phyloP scores from a whole-genome alignment of 306 rosid species.

The Lithocarpus polystachyus region DNA sequence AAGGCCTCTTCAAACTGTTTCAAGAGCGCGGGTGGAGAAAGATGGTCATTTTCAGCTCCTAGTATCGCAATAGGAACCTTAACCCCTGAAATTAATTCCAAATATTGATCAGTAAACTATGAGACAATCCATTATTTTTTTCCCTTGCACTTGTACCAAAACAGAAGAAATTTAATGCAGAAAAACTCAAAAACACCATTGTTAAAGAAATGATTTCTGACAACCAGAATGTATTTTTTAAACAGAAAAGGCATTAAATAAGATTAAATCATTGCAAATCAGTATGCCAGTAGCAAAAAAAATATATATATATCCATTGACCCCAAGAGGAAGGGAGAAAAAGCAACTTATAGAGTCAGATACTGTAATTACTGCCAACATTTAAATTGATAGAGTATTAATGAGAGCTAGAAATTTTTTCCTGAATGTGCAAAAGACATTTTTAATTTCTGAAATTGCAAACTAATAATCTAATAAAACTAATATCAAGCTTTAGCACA shows the following conservation, averaged over 20 bases:
- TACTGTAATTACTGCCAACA: background rate
- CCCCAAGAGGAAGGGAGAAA: background rate
- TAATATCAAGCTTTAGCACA: background rate
- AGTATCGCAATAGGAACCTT: constrained; percentile 48
- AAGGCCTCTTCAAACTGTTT: constrained; percentile 59
- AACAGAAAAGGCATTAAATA: background rate
- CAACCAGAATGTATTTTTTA: too few relatives aligned
- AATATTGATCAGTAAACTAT: background rate
- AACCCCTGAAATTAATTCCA: constrained; percentile 41
- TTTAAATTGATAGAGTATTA: background rate
- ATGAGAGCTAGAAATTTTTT: background rate
- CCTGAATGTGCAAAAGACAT: background rate
- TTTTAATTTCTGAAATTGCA: background rate
- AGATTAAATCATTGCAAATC: background rate
- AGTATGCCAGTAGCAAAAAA: background rate
- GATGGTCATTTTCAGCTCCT: constrained; percentile 57
- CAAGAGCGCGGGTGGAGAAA: constrained; percentile 51
- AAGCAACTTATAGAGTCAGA: background rate
- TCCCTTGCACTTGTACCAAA: background rate
- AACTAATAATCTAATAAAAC: background rate
- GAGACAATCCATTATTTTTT: background rate
- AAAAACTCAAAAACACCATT: background rate
- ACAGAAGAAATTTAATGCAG: background rate
- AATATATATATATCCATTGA: background rate
- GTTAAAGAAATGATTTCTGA: background rate